These are phyloP conservation scores for Bigelowiella natans DNA, from an alignment of 78 protist species.

Conservation along the genomic window DNA sequence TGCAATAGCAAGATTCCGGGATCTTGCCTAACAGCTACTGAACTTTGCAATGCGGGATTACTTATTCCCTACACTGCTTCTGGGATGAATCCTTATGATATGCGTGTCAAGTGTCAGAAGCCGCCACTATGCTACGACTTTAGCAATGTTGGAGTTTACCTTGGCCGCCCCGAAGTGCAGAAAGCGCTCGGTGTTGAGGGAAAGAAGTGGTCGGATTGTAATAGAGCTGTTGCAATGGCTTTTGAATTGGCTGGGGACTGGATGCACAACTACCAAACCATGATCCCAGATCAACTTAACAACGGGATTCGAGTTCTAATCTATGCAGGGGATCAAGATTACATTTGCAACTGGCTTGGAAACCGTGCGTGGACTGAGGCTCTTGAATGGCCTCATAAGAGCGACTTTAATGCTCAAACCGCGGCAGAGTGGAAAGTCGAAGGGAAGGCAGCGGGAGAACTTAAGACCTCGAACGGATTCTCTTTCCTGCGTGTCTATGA, in stretches of 20 bases:
- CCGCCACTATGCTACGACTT: slow-evolving; percentile 67
- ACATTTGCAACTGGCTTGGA: slow-evolving; percentile 19
- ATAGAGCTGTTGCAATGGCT: background rate
- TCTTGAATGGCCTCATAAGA: background rate
- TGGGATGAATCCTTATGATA: slow-evolving; percentile 32
- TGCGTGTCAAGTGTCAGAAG: slow-evolving; percentile 20
- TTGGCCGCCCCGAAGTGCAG: background rate
- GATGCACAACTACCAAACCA: slow-evolving; percentile 1
- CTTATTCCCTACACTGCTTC: background rate
- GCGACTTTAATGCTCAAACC: background rate
- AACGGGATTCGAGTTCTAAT: slow-evolving; percentile 35
- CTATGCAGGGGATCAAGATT: slow-evolving; percentile 35
- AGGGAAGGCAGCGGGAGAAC: background rate
- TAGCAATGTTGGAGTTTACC: background rate
- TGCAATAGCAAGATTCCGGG: background rate
- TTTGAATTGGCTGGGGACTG: background rate
- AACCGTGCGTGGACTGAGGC: slow-evolving; percentile 2
- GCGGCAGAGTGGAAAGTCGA: background rate
- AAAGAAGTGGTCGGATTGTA: slow-evolving; percentile 28
- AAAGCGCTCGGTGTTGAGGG: background rate
- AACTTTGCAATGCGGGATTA: background rate
- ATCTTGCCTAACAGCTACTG: background rate
- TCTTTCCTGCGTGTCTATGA: background rate
- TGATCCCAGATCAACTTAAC: slow-evolving; percentile 2
- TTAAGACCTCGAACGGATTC: background rate